phyloP scores from a whole-genome alignment of 2,329 filamentous ascomycete species.

The Colletotrichum sp. region DNA sequence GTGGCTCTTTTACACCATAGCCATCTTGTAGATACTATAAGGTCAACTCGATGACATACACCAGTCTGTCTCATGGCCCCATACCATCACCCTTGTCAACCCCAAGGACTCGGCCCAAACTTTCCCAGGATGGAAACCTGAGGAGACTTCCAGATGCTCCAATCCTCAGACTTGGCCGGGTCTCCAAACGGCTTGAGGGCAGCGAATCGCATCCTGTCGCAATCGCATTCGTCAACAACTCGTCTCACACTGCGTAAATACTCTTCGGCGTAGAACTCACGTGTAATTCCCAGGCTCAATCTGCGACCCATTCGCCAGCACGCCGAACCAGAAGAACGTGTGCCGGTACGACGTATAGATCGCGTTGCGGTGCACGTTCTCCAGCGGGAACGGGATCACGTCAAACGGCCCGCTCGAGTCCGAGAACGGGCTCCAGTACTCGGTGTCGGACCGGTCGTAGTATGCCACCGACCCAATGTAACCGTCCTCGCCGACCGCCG shows the following conservation, averaged over 20 bases:
- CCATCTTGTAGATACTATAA: too few species aligned
- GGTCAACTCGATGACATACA: too few species aligned
- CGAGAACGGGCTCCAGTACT: conserved; percentile 30
- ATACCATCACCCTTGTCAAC: not conserved
- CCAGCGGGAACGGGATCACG: conserved; percentile 39
- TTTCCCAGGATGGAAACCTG: conserved; percentile 26
- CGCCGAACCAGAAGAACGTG: conserved; percentile 18
- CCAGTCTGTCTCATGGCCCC: not conserved
- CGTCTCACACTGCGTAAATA: rapidly evolving
- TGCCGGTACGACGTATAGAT: not conserved
- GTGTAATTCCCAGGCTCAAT: conserved; percentile 17
- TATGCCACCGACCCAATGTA: conserved; percentile 46
- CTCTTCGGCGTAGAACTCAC: not conserved
- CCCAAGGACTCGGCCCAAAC: not conserved
- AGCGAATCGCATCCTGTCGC: conserved; percentile 40
- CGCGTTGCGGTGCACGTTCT: conserved; percentile 28
- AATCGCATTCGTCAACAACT: not conserved
- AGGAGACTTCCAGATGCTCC: conserved; percentile 42
- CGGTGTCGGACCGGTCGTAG: conserved; percentile 32
- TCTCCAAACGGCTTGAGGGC: conserved; percentile 46
- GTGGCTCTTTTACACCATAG: not conserved
- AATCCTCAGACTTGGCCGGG: conserved; percentile 43
- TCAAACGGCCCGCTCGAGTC: conserved; percentile 39
- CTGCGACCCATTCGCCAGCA: conserved; percentile 12
- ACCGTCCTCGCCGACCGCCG: conserved; percentile 36